Conservation (phyloP, 805 yeast genomes). For the Candida awuae region DNA sequence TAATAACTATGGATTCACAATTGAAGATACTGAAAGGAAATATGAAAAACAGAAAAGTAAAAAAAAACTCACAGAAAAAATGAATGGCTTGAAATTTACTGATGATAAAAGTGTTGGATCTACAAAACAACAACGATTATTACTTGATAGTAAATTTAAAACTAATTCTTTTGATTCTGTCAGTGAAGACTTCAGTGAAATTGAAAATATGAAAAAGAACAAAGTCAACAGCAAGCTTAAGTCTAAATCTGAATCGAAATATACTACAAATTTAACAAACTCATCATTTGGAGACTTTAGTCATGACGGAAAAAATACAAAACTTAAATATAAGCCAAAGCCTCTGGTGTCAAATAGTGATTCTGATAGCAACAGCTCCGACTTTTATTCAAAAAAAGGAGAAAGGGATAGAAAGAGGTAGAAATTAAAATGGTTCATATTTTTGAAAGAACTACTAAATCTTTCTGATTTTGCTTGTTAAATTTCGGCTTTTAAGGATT, state of each 20-base stretch:
- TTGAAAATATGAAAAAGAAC: background rate
- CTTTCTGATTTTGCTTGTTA: no score
- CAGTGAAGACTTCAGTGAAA: slow-evolving; percentile 11
- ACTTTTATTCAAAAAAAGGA: background rate
- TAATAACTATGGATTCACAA: background rate
- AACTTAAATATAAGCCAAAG: slow-evolving; percentile 1
- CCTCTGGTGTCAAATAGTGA: slow-evolving; percentile 4
- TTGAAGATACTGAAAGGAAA: background rate
- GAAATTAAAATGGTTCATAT: no score
- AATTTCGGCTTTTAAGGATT: no score
- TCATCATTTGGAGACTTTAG: slow-evolving; percentile 1
- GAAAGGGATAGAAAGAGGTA: background rate
- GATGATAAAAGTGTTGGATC: slow-evolving; percentile 1
- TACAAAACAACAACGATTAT: no score
- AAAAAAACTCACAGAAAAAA: background rate
- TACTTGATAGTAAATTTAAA: no score
- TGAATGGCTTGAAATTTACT: no score
- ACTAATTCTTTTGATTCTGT: background rate
- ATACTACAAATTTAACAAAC: background rate
- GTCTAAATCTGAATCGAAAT: background rate
- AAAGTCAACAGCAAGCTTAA: no score
- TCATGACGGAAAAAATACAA: background rate
- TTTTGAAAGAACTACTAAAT: no score
- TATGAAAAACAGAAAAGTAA: background rate
- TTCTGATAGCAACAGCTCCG: background rate